Percentiles rank a stretch among this genome's conserved stretches.
Conservation (phyloP, 2,329 filamentous ascomycete genomes). For the Myriosclerotinia curreyana region DNA sequence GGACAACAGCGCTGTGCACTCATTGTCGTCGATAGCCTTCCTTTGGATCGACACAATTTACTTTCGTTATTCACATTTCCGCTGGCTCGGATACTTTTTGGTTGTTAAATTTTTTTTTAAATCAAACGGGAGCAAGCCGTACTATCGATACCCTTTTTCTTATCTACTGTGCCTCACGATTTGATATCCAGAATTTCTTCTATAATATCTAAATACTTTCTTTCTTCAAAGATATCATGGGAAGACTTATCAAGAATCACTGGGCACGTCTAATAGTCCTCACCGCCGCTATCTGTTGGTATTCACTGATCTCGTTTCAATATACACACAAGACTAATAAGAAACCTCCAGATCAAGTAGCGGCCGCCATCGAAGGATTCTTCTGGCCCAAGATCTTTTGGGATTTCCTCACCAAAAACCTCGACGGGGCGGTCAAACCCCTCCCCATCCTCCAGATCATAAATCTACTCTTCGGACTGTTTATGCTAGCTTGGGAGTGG, state of each 20-base stretch:
- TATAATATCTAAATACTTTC: background rate
- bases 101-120: conserved; percentile 32
- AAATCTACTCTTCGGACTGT: conserved; percentile 78
- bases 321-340: conserved; percentile 19
- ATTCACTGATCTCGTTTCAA: conserved; percentile 11
- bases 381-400: conserved; percentile 99
- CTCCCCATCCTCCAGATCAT: conserved; percentile 85
- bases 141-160: conserved; percentile 36
- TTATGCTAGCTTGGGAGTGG: conserved; percentile 87
- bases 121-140: background rate
- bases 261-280: conserved; percentile 93
- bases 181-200: conserved; percentile 21
- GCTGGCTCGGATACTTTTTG: conserved; percentile 54
- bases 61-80: conserved; percentile 38
- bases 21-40: conserved; percentile 52
- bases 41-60: conserved; percentile 43
- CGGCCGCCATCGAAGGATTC: conserved; percentile 78
- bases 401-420: conserved; percentile 90
- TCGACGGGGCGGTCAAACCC: conserved; percentile 82
- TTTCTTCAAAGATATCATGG: conserved; percentile 57
- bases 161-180: conserved; percentile 24
- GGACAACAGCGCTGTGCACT: conserved; percentile 45
- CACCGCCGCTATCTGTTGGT: conserved; percentile 63
- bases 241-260: conserved; percentile 98
- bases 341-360: conserved; percentile 71